phyloP scores from a whole-genome alignment of 805 yeast genomes.

The Candida nitratophila region DNA sequence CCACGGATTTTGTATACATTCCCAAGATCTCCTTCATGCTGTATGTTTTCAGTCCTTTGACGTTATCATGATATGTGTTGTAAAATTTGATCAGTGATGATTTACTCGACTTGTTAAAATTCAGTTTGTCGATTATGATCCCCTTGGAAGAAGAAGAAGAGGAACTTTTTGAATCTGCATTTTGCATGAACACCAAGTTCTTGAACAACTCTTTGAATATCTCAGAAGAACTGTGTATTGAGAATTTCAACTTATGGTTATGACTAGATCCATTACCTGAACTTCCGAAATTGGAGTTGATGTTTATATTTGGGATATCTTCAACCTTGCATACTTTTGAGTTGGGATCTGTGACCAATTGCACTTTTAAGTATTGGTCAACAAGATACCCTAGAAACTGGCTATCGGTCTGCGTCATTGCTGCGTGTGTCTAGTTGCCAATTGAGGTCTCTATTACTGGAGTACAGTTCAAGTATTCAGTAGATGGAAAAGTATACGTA shows the following conservation, averaged over 20 bases:
- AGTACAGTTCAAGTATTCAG: no score
- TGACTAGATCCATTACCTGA: neutral
- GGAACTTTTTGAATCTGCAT: neutral
- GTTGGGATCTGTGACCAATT: slow-evolving; percentile 17
- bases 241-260: neutral
- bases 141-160: neutral
- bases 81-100: neutral
- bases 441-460: no score
- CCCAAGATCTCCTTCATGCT: neutral
- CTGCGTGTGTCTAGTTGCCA: neutral
- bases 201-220: neutral
- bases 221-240: neutral
- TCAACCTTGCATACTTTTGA: slow-evolving; percentile 12
- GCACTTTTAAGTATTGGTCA: slow-evolving; percentile 20
- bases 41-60: neutral
- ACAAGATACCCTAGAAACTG: slow-evolving; percentile 15
- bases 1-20: neutral
- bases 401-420: slow-evolving; percentile 2
- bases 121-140: neutral
- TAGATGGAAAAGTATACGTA: no score
- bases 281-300: neutral
- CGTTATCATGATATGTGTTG: neutral
- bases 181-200: neutral
- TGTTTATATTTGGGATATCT: slow-evolving; percentile 7
- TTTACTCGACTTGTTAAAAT: neutral